Percentiles rank a stretch among this genome's conserved stretches.
Conservation (phyloP, 805 yeast species). For the Yarrowia hollandica region DNA sequence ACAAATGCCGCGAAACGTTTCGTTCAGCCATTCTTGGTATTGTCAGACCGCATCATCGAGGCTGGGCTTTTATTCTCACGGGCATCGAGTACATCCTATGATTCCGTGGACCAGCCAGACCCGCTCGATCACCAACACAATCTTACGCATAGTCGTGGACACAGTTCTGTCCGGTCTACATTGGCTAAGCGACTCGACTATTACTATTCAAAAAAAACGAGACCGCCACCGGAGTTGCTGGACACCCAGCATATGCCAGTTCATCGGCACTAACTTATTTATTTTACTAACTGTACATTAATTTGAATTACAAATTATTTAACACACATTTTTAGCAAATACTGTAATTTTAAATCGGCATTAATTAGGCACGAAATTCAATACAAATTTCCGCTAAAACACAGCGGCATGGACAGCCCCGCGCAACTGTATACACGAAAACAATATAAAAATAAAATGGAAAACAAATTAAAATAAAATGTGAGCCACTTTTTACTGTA, state of each 20-base stretch:
- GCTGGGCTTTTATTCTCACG: conserved; percentile 15
- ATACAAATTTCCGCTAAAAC: too few species aligned
- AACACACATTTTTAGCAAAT: too few species aligned
- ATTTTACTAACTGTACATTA: conserved; percentile 27
- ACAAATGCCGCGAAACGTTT: conserved; percentile 6
- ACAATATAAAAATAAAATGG: too few species aligned
- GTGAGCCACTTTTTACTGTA: background rate
- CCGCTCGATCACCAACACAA: background rate
- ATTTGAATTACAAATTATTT: background rate
- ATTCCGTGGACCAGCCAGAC: conserved; percentile 1
- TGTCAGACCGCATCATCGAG: conserved; percentile 18
- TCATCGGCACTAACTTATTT: conserved; percentile 25
- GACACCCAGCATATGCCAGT: conserved; percentile 19
- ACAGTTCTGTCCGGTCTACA: background rate
- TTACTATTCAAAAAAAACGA: conserved; percentile 17
- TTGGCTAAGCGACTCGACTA: conserved; percentile 18
- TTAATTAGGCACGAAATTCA: too few species aligned
- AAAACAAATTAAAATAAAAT: too few species aligned
- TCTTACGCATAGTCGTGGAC: background rate
- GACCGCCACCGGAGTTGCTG: conserved; percentile 22
- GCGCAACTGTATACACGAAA: too few species aligned
- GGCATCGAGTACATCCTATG: conserved; percentile 8
- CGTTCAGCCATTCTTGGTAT: background rate
- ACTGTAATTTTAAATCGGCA: too few species aligned
- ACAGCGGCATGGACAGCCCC: too few species aligned